Percentiles rank a stretch among this genome's conserved stretches.
Conservation (phyloP, 1,139 yeast genomes). For the Geotrichum phurueaensis region DNA sequence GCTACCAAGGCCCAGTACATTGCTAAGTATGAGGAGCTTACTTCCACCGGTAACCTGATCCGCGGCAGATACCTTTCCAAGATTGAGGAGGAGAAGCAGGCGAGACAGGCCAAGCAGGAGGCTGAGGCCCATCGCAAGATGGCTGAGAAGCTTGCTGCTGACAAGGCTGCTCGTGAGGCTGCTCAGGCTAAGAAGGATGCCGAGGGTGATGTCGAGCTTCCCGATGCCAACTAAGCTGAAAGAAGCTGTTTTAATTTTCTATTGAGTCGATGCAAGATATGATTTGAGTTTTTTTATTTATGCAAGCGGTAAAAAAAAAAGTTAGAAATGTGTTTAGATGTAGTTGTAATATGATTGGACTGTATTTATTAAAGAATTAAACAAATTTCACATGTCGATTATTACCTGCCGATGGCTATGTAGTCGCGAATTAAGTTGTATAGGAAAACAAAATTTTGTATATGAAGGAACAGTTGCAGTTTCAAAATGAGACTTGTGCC, state of each 20-base stretch:
- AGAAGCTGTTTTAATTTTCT: background rate
- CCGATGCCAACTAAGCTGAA: conserved; percentile 21
- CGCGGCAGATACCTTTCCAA: conserved; percentile 92
- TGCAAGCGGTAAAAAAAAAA: background rate
- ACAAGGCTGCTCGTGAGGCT: conserved; percentile 44
- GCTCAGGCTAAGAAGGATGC: conserved; percentile 23
- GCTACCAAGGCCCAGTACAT: conserved; percentile 93
- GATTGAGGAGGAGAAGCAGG: conserved; percentile 93
- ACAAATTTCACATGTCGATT: background rate
- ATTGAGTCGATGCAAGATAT: background rate
- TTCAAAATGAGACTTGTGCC: background rate
- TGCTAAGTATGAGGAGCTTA: conserved; percentile 96
- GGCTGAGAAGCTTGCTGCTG: conserved; percentile 88
- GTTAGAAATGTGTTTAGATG: background rate
- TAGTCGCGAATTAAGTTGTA: too few relatives aligned
- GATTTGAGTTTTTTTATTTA: background rate
- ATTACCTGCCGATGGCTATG: background rate
- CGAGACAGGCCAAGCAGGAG: conserved; percentile 79
- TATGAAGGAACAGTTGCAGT: background rate
- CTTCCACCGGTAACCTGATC: conserved; percentile 88
- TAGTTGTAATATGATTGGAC: background rate
- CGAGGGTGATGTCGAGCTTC: conserved; percentile 26
- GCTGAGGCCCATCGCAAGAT: conserved; percentile 75
- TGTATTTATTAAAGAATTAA: background rate
- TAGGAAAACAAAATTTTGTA: too few relatives aligned